Evolutionary conservation across 108 stramenopile species (phyloP), one percentile per base, ranked within the genome.

Genomic region (Aurantiochytrium sp.): DNA sequence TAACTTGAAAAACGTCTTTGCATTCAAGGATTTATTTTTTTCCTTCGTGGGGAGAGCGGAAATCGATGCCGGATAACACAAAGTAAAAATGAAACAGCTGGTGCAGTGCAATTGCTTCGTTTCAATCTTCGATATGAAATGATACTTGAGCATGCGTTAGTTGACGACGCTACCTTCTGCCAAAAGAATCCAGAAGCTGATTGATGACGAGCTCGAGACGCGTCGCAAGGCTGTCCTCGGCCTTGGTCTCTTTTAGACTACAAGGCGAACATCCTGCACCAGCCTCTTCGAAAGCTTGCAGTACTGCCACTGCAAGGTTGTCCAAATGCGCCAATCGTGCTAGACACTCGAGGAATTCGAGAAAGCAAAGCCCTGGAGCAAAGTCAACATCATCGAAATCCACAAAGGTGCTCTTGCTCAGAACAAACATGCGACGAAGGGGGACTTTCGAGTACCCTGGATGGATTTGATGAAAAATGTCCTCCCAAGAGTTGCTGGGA

Each of bases 341-440:
- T 6, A 83, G 5, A 45, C 76, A 83, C 51, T 83, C 76, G 23
- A 83, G 51, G 51, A 83, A 83, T 53, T 83, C 76, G 45, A 83
- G 51, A 35, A 83, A 83, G 23, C 76, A 83, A 12, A 83, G 76
- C n/a, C 76, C 76, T 53, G 76, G 76, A 6, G 76, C 76, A 83
- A 83, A 83, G 76, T 83, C 76, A 55, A 45, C 43, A 35, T 83
- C 76, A 1, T 47, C 45, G 23, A 83, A 83, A 23, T 83, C 76
- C n/a, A 83, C 76, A 47, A 47, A 83, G 49, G 76, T 83, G 76
- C 51, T 83, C 28, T 83, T 83, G 76, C 49, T 53, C 51, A 83
- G 76, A 6, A 45, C 76, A 83, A 83, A 83, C 23, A 83, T 83
- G n/a, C 51, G 45, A 18, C 51, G 76, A 55, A 83, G 23, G 0